Evolutionary conservation across 352 stramenopile genomes (phyloP).

Genomic region (Pythium sukuiense): DNA sequence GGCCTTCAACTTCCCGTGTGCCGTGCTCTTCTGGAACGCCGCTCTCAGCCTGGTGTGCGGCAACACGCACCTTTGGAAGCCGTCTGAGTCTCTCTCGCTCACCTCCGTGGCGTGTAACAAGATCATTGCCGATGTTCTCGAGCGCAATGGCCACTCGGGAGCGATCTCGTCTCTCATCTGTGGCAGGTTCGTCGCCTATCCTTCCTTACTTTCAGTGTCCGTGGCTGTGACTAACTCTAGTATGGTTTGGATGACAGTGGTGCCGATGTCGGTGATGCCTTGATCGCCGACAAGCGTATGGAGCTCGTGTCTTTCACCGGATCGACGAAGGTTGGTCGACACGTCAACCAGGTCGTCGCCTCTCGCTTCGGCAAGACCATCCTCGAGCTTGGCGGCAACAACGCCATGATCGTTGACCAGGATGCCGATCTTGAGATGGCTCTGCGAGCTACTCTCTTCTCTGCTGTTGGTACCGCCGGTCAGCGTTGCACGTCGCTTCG

Average conservation of each 20-base stretch:
- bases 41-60: constrained; percentile 89
- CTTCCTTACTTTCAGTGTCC: not conserved
- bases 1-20: constrained; percentile 94
- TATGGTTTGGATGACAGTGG: constrained; percentile 34
- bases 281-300: constrained; percentile 86
- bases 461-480: constrained; percentile 89
- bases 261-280: constrained; percentile 79
- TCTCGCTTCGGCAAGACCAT: constrained; percentile 91
- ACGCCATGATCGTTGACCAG: constrained; percentile 93
- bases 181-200: constrained; percentile 38
- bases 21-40: constrained; percentile 91
- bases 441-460: constrained; percentile 88
- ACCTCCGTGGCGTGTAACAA: constrained; percentile 91
- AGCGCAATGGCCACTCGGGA: constrained; percentile 80
- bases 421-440: constrained; percentile 91
- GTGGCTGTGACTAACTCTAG: not conserved
- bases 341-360: constrained; percentile 88
- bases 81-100: constrained; percentile 85
- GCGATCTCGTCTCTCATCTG: constrained; percentile 87
- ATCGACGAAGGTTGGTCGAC: constrained; percentile 84
- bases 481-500: constrained; percentile 93
- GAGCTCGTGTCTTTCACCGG: constrained; percentile 92
- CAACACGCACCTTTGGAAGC: constrained; percentile 93
- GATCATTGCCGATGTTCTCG: constrained; percentile 87
- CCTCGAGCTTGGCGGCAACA: constrained; percentile 92